Base-by-base conservation (phyloP, 345 rosid genomes). In the Salix caprea region DNA sequence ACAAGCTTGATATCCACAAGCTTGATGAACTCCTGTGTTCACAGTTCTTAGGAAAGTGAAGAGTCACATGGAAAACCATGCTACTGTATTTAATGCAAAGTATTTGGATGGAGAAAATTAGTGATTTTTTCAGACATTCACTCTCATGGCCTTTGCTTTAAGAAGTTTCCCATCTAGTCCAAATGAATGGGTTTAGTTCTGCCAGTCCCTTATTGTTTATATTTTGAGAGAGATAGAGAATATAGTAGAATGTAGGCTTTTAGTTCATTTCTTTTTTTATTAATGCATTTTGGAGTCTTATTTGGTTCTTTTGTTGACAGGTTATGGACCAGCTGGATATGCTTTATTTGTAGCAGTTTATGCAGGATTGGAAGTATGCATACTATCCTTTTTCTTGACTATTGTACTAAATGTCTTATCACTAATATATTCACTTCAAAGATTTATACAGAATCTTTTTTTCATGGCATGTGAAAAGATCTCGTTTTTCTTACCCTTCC, bases 291-390 rank as follows among this genome's bases (percentile, higher is more conserved):
- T 34, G 54, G 70, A 65, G 65, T 80, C 36, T 62, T 14, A 48
- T 44, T 48, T n/a, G 12, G 42, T 21, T 78, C 21, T 69, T 82
- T 61, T 13, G 62, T 80, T 69, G 42, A 66, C 90, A 96, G 99
- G 94, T 81, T 92, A 93, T 79, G 99, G 99, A 37, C 89, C 99
- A 0, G 91, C 94, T 74, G 99, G 99, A 65, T 96, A 96, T 83
- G 99, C 97, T 56, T 61, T 96, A 73, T 96, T 96, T 84, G 87
- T 96, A 66, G 97, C 92, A 19, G 98, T 90, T 5, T 92, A 96
- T 80, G 98, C 99, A 40, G 99, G 98, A 34, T 82, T 96, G 76
- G 99, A 96, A 86, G 99, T 90, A 89, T 80, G 87, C 62, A 44
- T 71, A 73, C 82, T 68, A 58, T 74, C 5, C 1, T 42, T 69